Evolutionary conservation across 2,329 filamentous ascomycete genomes (phyloP).

Genomic region (Claviceps sp.): DNA sequence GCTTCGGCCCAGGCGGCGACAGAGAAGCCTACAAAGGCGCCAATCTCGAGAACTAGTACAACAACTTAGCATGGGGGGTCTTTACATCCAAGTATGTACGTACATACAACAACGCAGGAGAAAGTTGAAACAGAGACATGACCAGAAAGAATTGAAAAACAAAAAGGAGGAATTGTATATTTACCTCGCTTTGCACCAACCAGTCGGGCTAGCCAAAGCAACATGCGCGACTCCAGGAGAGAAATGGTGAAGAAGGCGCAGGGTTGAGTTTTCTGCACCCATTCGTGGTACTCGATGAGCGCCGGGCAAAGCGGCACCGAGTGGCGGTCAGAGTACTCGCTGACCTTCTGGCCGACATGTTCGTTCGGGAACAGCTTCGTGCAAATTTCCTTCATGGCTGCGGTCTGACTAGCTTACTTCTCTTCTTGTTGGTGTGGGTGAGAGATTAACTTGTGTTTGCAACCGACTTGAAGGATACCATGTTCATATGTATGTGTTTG

Average conservation of each 20-base stretch:
- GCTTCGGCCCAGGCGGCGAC: conserved; percentile 2
- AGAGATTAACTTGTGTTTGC: too few relatives aligned
- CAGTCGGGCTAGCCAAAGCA: conserved; percentile 4
- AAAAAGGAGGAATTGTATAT: not conserved
- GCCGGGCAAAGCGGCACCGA: conserved; percentile 1
- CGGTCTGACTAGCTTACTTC: not conserved
- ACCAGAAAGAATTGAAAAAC: not conserved
- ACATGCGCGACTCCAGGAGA: conserved; percentile 6
- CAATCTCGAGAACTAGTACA: conserved; percentile 1
- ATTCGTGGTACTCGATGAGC: conserved; percentile 2
- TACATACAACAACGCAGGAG: too few relatives aligned
- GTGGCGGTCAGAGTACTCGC: conserved; percentile 4
- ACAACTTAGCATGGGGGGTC: too few relatives aligned
- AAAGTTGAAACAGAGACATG: not conserved
- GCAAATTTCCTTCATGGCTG: not conserved
- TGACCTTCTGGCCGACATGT: conserved; percentile 6
- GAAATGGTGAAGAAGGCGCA: conserved; percentile 4
- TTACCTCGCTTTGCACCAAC: not conserved
- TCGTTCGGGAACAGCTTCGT: conserved; percentile 6
- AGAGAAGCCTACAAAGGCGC: conserved; percentile 4
- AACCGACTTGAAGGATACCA: too few relatives aligned
- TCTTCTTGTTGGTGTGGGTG: not conserved
- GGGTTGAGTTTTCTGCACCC: conserved; percentile 4
- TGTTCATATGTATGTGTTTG: too few relatives aligned
- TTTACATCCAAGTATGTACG: too few relatives aligned